Conservation (phyloP, 2,329 filamentous ascomycete genomes). For the Claviceps quebecensis region DNA sequence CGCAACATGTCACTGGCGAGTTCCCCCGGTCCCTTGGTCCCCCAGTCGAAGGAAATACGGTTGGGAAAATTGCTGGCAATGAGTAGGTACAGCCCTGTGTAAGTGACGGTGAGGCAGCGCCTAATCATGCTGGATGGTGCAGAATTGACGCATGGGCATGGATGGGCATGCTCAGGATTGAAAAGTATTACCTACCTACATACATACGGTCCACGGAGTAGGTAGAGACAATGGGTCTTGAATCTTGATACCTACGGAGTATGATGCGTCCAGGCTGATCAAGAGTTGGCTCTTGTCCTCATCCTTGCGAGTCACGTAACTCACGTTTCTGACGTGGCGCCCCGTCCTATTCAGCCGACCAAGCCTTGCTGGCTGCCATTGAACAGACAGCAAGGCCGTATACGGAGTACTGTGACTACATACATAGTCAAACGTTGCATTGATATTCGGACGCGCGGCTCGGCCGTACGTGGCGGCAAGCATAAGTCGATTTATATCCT, state of each 20-base stretch:
- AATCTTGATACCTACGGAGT: not conserved
- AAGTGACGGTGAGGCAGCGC: not conserved
- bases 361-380: not conserved
- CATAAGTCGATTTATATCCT: not conserved
- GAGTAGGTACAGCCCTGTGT: not conserved
- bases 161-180: not conserved
- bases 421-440: not conserved
- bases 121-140: not conserved
- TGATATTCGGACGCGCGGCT: not conserved
- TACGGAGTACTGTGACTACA: not conserved
- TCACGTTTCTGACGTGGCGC: not conserved
- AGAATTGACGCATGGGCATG: not conserved
- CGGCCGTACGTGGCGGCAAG: not conserved
- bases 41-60: not conserved
- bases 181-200: not conserved
- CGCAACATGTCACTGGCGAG: not conserved
- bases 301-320: constrained; percentile 1
- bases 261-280: not conserved
- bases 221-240: not conserved
- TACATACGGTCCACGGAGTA: too few species aligned
- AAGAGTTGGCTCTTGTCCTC: not conserved
- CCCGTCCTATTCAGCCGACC: not conserved
- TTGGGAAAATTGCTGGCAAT: not conserved
- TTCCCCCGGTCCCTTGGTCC: too few species aligned
- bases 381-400: not conserved